A percentile compares a stretch with the other conserved stretches of the same genome.
These are phyloP conservation scores for Sarocladium kiliense DNA, from an alignment of 2,329 filamentous ascomycete species.

Conservation along the genomic window DNA sequence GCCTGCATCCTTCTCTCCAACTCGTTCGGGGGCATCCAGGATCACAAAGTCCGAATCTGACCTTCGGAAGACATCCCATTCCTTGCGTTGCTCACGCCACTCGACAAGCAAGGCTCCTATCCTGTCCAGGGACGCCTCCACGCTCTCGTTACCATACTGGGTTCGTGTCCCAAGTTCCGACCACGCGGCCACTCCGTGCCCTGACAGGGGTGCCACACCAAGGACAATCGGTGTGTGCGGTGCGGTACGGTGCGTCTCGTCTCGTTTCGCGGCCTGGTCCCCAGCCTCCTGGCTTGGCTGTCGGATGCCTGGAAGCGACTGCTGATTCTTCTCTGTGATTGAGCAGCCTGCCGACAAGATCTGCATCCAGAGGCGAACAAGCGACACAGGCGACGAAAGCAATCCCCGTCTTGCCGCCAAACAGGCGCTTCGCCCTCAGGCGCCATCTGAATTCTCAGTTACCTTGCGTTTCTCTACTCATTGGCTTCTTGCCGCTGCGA, in stretches of 20 bases:
- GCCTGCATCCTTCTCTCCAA: no score
- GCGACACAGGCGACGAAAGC: conserved; percentile 4
- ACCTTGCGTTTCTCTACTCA: background rate
- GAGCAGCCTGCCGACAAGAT: conserved; percentile 7
- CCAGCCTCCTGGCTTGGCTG: conserved; percentile 3
- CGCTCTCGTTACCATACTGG: conserved; percentile 9
- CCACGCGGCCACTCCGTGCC: background rate
- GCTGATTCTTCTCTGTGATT: conserved; percentile 6
- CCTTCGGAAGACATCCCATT: background rate
- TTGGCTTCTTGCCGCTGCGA: no score
- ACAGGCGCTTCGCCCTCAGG: no score
- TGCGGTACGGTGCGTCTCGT: background rate
- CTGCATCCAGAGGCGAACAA: conserved; percentile 8
- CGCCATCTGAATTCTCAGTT: background rate
- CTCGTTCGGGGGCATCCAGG: background rate
- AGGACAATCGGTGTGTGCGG: background rate
- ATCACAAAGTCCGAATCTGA: background rate
- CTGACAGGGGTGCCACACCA: conserved; percentile 6
- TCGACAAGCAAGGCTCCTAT: background rate
- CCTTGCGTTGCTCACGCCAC: background rate
- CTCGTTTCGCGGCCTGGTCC: conserved; percentile 1
- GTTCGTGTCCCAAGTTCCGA: conserved; percentile 8
- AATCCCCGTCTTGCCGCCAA: background rate
- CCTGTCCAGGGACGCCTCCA: no score
- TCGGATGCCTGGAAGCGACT: background rate